A percentile compares a stretch with the other conserved stretches of the same genome.
phyloP scores from a whole-genome alignment of 495 filamentous ascomycete genomes.

The Neurospora pannonica region DNA sequence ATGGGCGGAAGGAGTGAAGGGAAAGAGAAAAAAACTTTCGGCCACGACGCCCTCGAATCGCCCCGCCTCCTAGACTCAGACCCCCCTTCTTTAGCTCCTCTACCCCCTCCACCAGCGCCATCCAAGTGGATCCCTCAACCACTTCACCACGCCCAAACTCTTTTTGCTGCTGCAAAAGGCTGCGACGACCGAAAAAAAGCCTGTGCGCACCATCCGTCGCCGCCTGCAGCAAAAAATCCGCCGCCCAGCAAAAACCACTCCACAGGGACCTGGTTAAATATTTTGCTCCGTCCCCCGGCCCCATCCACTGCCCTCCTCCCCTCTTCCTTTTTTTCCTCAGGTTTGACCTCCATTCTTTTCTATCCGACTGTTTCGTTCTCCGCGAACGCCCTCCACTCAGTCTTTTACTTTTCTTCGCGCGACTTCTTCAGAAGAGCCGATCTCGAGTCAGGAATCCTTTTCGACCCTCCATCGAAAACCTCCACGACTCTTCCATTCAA shows the following conservation, averaged over 20 bases:
- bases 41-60: conserved; percentile 6
- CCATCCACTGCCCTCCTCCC: conserved; percentile 5
- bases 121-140: conserved; percentile 4
- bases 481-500: conserved; percentile 20
- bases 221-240: not conserved
- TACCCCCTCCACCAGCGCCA: conserved; percentile 12
- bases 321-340: conserved; percentile 11
- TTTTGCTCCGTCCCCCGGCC: conserved; percentile 9
- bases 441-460: conserved; percentile 25
- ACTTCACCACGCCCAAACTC: conserved; percentile 1
- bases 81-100: not conserved
- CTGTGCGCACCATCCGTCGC: conserved; percentile 11
- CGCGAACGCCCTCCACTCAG: conserved; percentile 22
- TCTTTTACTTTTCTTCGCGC: conserved; percentile 19
- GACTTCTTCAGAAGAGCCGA: conserved; percentile 23
- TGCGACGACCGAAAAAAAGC: conserved; percentile 2
- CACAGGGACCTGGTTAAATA: conserved; percentile 14
- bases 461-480: conserved; percentile 31
- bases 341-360: conserved; percentile 15
- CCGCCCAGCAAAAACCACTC: not conserved
- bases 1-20: not conserved
- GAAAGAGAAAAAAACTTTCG: conserved; percentile 19
- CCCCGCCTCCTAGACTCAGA: not conserved
- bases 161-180: not conserved
- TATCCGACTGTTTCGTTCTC: conserved; percentile 17